These are phyloP conservation scores for Citrus australasica DNA, from an alignment of 345 rosid species.

Conservation along the genomic window DNA sequence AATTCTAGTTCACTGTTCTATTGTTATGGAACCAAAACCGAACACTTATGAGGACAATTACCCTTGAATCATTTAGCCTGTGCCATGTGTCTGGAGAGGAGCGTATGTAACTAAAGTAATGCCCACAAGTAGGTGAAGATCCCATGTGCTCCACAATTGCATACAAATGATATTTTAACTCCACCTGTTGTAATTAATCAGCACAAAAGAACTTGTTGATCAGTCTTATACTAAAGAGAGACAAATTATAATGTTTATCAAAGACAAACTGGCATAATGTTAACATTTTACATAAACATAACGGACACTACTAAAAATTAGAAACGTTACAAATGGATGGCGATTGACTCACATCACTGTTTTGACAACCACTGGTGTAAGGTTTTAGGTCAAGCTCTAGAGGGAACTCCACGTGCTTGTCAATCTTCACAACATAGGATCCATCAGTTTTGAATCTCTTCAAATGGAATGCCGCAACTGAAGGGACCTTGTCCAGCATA, in stretches of 20 bases:
- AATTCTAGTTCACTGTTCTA: not conserved
- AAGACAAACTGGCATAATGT: not conserved
- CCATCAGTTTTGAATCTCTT: constrained; percentile 90
- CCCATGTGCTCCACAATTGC: constrained; percentile 82
- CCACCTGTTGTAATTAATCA: constrained; percentile 29
- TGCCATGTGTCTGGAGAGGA: constrained; percentile 77
- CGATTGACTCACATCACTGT: constrained; percentile 36
- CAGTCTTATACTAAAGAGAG: not conserved
- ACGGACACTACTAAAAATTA: not conserved
- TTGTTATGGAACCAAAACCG: not conserved
- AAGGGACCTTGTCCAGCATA: constrained; percentile 61
- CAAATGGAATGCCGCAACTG: constrained; percentile 68
- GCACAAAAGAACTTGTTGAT: not conserved
- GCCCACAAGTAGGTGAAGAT: constrained; percentile 53
- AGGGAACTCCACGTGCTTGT: constrained; percentile 71
- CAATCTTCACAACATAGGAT: constrained; percentile 58
- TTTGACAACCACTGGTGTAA: constrained; percentile 33
- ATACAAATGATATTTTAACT: constrained; percentile 59
- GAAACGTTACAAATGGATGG: not conserved
- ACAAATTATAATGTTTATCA: not conserved
- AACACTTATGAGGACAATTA: constrained; percentile 19
- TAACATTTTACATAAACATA: not conserved
- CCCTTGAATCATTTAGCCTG: constrained; percentile 62
- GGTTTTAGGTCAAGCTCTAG: constrained; percentile 78
- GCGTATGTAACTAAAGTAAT: constrained; percentile 62